Percentiles rank a stretch among this genome's conserved stretches.
These are phyloP conservation scores for Aspergillus melleus DNA, from an alignment of 2,329 filamentous ascomycete species.

Conservation along the genomic window DNA sequence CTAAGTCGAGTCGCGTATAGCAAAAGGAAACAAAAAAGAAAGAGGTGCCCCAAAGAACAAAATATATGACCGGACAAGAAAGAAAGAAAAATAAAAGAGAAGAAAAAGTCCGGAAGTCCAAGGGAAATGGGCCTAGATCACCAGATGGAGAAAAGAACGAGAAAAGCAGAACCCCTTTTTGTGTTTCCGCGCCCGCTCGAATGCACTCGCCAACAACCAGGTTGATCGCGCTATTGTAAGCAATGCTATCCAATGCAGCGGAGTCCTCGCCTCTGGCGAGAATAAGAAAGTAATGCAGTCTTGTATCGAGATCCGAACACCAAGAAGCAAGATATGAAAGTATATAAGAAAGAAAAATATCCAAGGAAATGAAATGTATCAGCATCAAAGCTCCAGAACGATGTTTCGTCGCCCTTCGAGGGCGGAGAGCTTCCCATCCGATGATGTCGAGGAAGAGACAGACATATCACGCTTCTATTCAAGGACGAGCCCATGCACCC, in stretches of 20 bases:
- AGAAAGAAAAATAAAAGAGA: background rate
- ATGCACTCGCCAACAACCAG: conserved; percentile 8
- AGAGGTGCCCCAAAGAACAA: background rate
- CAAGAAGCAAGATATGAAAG: background rate
- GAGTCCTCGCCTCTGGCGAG: conserved; percentile 8
- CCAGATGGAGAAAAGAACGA: background rate
- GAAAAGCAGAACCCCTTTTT: conserved; percentile 5
- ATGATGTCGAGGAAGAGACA: background rate
- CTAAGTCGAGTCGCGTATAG: background rate
- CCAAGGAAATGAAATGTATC: conserved; percentile 11
- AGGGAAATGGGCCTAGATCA: background rate
- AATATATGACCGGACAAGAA: background rate
- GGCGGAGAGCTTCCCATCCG: background rate
- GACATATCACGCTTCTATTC: background rate
- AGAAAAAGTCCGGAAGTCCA: background rate
- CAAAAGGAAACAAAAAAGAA: background rate
- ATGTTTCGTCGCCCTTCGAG: background rate
- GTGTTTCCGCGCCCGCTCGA: conserved; percentile 7
- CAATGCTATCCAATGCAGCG: conserved; percentile 8
- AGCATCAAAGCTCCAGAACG: conserved; percentile 1
- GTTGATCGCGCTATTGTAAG: conserved; percentile 10
- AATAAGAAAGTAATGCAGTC: conserved; percentile 5
- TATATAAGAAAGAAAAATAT: background rate
- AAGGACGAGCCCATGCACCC: conserved; percentile 18
- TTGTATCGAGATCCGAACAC: background rate